Base-by-base conservation (phyloP, 2,329 filamentous ascomycete genomes). In the Cercospora beticola region DNA sequence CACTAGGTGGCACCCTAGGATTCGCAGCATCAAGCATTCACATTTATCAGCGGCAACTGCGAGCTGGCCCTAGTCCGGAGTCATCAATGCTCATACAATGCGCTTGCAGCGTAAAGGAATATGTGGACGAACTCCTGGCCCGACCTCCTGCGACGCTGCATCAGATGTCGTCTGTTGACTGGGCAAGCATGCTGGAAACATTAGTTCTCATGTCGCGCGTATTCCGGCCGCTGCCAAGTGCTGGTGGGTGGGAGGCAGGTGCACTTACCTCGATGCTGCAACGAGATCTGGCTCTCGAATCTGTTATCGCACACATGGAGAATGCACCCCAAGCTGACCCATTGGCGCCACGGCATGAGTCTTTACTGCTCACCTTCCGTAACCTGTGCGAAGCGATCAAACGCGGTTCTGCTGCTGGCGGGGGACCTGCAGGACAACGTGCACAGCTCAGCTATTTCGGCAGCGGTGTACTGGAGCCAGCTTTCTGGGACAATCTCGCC, bases 51-150 rank as follows among this genome's bases (percentile, higher is more conserved):
- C 65, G 70, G 18, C 40, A 72, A 12, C 61, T 76, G 14, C 68
- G 71, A 56, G 57, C 66, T 7, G 70, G 67, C 49, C 64, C 65
- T 7, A 67, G 60, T 21, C 64, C 70, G 23, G 71, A 75, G 46
- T 69, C 71, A 4, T 59, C 71, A 2, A 68, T 67, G 36, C 65
- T 77, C 28, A 74, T 76, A 8, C 73, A 76, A 60, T 71, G 67
- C 23, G 74, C 74, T 4, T 72, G 72, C 62, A 63, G 67, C 16
- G 69, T 76, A 62, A 76, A 76, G 64, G 74, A 76, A 12, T 77
- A 75, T 63, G 46, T 75, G 16, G 75, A 76, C 58, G 72, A 73
- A n/a, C 18, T 76, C 16, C 66, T 75, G 31, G 62, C 68, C 30
- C 66, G 72, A 23, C 71, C 74, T 6, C 64, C 73, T 16, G 54